A percentile compares a stretch with the other conserved stretches of the same genome.
These are phyloP conservation scores for Argentina anserina DNA, from an alignment of 306 rosid genomes.

Conservation along the genomic window DNA sequence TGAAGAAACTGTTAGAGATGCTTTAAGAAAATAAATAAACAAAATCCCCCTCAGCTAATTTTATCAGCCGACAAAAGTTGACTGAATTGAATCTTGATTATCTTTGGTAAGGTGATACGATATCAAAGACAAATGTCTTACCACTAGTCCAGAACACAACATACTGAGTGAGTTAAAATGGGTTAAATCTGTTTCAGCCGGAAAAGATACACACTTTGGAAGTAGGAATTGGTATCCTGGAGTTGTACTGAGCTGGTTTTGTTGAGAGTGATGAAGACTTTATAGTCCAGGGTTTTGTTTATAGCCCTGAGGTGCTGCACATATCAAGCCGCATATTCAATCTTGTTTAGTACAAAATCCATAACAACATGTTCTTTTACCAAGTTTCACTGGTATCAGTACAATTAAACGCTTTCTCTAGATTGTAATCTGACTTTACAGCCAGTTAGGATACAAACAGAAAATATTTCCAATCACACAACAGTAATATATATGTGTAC, in stretches of 20 bases:
- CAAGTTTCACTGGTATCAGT: too few species aligned
- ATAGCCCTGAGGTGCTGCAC: neutral
- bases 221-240: neutral
- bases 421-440: neutral
- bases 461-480: neutral
- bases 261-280: too few species aligned
- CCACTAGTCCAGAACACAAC: too few species aligned
- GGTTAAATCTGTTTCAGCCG: too few species aligned
- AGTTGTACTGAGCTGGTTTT: neutral
- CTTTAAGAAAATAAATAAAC: too few species aligned
- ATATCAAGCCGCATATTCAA: neutral
- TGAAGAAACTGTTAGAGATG: too few species aligned
- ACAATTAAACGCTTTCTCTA: neutral
- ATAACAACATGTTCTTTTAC: too few species aligned
- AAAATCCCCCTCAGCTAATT: too few species aligned
- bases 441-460: neutral
- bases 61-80: neutral
- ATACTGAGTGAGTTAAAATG: too few species aligned
- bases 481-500: neutral
- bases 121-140: too few species aligned
- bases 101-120: too few species aligned
- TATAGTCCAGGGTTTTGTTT: neutral
- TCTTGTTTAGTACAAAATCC: neutral
- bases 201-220: neutral
- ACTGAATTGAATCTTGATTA: too few species aligned